Conservation (phyloP, 2,329 filamentous ascomycete genomes). For the Ramichloridium luteum region DNA sequence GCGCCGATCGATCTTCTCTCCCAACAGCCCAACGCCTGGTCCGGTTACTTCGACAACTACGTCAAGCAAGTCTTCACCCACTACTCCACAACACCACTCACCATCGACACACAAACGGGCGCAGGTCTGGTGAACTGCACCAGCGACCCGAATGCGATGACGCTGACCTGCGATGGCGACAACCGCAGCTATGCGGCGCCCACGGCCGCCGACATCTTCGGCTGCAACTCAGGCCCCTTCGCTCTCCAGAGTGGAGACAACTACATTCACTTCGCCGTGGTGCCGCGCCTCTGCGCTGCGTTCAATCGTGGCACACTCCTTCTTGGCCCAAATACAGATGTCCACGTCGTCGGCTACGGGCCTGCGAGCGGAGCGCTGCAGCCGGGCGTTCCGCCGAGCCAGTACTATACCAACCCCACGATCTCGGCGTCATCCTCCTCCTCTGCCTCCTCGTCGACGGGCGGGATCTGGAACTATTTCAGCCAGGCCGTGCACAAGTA, state of each 20-base stretch:
- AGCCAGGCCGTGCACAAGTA: conserved; percentile 47
- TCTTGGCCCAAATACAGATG: too few species aligned
- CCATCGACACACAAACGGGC: conserved; percentile 52
- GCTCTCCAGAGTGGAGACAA: conserved; percentile 31
- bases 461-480: conserved; percentile 43
- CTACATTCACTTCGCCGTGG: conserved; percentile 43
- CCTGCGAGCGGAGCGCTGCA: conserved; percentile 36
- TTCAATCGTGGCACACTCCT: conserved; percentile 63
- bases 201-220: conserved; percentile 51
- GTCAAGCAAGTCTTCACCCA: conserved; percentile 40
- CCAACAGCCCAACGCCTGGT: conserved; percentile 35
- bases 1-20: conserved; percentile 32
- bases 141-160: conserved; percentile 29
- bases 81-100: conserved; percentile 36
- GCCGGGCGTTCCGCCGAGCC: conserved; percentile 25
- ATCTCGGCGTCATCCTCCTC: too few species aligned
- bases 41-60: conserved; percentile 40
- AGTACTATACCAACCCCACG: conserved; percentile 29
- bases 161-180: conserved; percentile 32
- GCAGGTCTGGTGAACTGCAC: conserved; percentile 42
- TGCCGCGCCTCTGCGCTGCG: conserved; percentile 62
- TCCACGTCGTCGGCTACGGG: too few species aligned
- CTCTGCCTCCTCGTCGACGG: too few species aligned
- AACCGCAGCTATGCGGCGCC: conserved; percentile 43
- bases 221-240: conserved; percentile 54